Evolutionary conservation across 495 filamentous ascomycete genomes (phyloP).

Genomic region (Haplographium delicatum): DNA sequence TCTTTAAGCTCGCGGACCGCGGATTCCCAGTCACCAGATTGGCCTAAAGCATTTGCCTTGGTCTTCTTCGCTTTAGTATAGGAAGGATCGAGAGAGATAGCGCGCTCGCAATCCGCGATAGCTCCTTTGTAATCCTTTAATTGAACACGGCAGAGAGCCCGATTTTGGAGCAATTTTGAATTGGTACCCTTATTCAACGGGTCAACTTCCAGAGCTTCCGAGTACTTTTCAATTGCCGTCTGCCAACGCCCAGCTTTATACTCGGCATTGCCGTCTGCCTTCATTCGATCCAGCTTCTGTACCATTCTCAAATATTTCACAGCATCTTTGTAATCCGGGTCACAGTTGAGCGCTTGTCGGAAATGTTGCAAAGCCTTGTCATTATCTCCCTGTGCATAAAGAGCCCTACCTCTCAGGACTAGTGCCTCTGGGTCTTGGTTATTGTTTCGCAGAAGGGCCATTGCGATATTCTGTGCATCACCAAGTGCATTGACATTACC

Average conservation of each 20-base stretch:
- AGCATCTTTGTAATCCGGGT: slow-evolving; percentile 84
- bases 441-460: slow-evolving; percentile 78
- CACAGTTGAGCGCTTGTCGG: slow-evolving; percentile 80
- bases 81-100: slow-evolving; percentile 74
- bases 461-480: slow-evolving; percentile 88
- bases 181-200: slow-evolving; percentile 88
- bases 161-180: slow-evolving; percentile 88
- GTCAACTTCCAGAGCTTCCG: slow-evolving; percentile 80
- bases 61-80: slow-evolving; percentile 92
- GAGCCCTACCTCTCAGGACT: slow-evolving; percentile 78
- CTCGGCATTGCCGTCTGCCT: slow-evolving; percentile 84
- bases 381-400: slow-evolving; percentile 90
- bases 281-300: slow-evolving; percentile 86
- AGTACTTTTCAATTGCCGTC: slow-evolving; percentile 76
- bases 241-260: slow-evolving; percentile 83
- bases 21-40: slow-evolving; percentile 84
- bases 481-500: slow-evolving; percentile 81
- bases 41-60: slow-evolving; percentile 80
- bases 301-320: slow-evolving; percentile 79
- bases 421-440: slow-evolving; percentile 89
- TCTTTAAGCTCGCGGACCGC: slow-evolving; percentile 82
- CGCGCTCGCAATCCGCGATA: slow-evolving; percentile 78
- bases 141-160: slow-evolving; percentile 71
- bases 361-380: slow-evolving; percentile 93
- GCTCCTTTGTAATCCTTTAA: slow-evolving; percentile 80